A percentile compares a stretch with the other conserved stretches of the same genome.
These are phyloP conservation scores for Neoboletus brunneissimus DNA, from an alignment of 768 basidiomycete species.

Conservation along the genomic window DNA sequence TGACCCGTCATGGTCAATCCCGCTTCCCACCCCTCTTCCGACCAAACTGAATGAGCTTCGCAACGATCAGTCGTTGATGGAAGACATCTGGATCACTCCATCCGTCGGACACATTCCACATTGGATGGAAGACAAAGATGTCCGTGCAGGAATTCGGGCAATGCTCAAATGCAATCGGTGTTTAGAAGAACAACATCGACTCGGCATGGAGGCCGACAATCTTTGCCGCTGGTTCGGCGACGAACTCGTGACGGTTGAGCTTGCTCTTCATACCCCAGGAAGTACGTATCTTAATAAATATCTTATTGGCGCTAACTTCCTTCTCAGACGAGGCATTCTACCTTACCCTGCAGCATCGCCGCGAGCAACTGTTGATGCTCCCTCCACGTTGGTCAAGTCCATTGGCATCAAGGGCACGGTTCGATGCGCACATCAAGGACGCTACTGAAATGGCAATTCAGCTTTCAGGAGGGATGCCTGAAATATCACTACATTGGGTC, in stretches of 20 bases:
- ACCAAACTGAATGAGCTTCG: slow-evolving; percentile 15
- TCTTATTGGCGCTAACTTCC: too few relatives aligned
- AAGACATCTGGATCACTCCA: slow-evolving; percentile 27
- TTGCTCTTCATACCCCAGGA: not conserved
- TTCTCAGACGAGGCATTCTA: too few relatives aligned
- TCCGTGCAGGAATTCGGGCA: slow-evolving; percentile 28
- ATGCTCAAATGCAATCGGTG: slow-evolving; percentile 30
- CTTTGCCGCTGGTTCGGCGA: slow-evolving; percentile 34
- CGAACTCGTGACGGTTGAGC: slow-evolving; percentile 29
- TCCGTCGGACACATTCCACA: not conserved
- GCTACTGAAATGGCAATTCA: not conserved
- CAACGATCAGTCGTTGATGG: slow-evolving; percentile 27
- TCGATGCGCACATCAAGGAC: not conserved
- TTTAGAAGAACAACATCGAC: slow-evolving; percentile 27
- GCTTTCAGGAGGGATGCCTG: not conserved
- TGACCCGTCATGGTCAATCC: too few relatives aligned
- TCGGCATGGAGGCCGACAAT: slow-evolving; percentile 33
- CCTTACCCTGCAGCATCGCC: too few relatives aligned
- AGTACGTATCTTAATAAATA: too few relatives aligned
- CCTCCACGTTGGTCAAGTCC: too few relatives aligned
- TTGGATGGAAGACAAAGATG: too few relatives aligned
- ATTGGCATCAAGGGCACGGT: too few relatives aligned
- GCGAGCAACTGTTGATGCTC: too few relatives aligned
- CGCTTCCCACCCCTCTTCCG: too few relatives aligned
- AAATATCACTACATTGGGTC: not conserved